These are phyloP conservation scores for Syzygium aromaticum DNA, from an alignment of 345 rosid species.

Conservation along the genomic window DNA sequence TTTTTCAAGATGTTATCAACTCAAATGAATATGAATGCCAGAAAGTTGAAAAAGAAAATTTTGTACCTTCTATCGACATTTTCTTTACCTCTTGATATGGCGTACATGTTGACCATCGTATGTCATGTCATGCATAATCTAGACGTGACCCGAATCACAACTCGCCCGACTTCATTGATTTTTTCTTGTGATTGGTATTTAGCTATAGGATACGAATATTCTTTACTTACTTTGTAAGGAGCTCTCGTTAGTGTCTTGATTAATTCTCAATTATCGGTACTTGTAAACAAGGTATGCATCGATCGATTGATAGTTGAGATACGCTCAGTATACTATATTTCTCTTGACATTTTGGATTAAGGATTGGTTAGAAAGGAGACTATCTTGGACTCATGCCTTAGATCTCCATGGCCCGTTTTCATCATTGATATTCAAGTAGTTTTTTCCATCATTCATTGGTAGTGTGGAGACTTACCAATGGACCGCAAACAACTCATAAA, in stretches of 20 bases:
- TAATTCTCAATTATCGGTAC: background rate
- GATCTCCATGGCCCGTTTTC: background rate
- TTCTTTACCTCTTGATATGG: background rate
- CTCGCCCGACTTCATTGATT: background rate
- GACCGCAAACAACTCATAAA: background rate
- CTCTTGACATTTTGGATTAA: background rate
- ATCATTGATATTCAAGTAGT: background rate
- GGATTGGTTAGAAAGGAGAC: background rate
- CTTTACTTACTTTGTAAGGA: background rate
- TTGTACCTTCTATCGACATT: background rate
- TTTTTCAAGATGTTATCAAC: background rate
- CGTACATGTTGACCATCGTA: background rate
- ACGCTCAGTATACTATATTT: background rate
- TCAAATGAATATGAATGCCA: background rate
- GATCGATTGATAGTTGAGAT: background rate
- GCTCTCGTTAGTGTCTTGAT: background rate
- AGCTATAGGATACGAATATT: rapidly evolving
- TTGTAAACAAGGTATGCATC: background rate
- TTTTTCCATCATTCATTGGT: background rate
- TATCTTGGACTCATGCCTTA: background rate
- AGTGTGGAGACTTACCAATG: background rate
- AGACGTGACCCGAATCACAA: background rate
- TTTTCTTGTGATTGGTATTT: background rate
- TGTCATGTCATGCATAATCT: background rate
- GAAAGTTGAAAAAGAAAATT: background rate